Conservation (phyloP, 2,329 filamentous ascomycete genomes). For the Davidsoniella eucalypti region DNA sequence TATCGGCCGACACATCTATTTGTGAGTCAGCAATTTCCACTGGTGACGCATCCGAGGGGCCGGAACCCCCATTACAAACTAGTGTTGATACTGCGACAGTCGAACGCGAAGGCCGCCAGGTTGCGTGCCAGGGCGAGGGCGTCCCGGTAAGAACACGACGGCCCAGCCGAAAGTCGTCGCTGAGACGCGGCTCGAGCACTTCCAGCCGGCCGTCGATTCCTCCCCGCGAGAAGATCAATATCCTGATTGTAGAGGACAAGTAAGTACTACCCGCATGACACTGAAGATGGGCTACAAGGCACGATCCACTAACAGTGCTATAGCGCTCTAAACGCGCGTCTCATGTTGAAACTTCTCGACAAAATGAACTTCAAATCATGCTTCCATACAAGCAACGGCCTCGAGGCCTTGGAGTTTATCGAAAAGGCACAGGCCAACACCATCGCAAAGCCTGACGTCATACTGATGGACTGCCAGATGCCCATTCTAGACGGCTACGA, state of each 20-base stretch:
- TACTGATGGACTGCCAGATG: constrained; percentile 67
- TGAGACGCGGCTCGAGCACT: constrained; percentile 25
- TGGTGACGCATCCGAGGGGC: no score
- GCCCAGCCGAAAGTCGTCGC: constrained; percentile 14
- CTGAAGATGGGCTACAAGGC: no score
- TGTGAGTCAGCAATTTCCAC: no score
- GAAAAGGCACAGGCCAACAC: constrained; percentile 33
- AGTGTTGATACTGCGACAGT: no score
- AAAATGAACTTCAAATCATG: constrained; percentile 12
- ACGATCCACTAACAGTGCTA: background rate
- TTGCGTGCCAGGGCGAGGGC: no score
- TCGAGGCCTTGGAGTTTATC: constrained; percentile 63
- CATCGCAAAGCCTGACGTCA: constrained; percentile 49
- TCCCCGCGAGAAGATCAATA: constrained; percentile 40
- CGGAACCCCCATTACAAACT: no score
- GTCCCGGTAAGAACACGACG: no score
- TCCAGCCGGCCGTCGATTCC: background rate
- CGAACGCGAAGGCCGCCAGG: no score
- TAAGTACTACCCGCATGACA: constrained; percentile 23
- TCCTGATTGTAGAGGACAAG: constrained; percentile 75
- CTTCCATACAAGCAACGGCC: constrained; percentile 45
- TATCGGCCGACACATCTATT: no score
- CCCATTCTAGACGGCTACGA: constrained; percentile 63
- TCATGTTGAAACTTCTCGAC: constrained; percentile 15
- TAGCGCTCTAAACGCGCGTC: constrained; percentile 13